Evolutionary conservation across 2,329 filamentous ascomycete species (phyloP).

Genomic region (Coniochaeta sp.): DNA sequence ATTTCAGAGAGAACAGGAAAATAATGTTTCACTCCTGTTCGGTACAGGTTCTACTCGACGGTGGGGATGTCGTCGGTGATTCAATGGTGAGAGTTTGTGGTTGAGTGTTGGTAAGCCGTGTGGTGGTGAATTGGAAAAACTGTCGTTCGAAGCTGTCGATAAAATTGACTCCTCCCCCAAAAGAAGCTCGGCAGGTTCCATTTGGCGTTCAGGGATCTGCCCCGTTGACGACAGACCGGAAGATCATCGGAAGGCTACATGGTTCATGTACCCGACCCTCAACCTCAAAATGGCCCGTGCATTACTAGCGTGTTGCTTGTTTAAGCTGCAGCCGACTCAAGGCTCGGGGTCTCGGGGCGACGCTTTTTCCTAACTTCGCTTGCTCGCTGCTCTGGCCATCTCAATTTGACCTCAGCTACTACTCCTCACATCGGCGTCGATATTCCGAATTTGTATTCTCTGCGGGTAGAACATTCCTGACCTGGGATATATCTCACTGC

Average conservation of each 20-base stretch:
- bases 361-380: no score
- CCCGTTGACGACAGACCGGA: neutral
- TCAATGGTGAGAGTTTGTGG: neutral
- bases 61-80: neutral
- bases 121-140: neutral
- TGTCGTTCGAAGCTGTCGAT: neutral
- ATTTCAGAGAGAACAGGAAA: neutral
- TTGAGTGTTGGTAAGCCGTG: neutral
- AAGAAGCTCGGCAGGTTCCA: conserved; percentile 1
- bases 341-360: no score
- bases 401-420: no score
- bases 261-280: neutral
- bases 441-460: no score
- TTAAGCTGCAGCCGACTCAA: no score
- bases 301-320: neutral
- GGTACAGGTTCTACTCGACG: neutral
- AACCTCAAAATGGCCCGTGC: neutral
- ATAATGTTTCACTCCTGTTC: neutral
- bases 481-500: no score
- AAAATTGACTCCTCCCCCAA: neutral
- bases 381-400: no score
- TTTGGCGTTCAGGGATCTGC: neutral
- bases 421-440: no score
- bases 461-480: no score
- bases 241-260: neutral